Evolutionary conservation across 2,329 filamentous ascomycete genomes (phyloP), one percentile per base, ranked within the genome.

Genomic region (Diatrype stigma): DNA sequence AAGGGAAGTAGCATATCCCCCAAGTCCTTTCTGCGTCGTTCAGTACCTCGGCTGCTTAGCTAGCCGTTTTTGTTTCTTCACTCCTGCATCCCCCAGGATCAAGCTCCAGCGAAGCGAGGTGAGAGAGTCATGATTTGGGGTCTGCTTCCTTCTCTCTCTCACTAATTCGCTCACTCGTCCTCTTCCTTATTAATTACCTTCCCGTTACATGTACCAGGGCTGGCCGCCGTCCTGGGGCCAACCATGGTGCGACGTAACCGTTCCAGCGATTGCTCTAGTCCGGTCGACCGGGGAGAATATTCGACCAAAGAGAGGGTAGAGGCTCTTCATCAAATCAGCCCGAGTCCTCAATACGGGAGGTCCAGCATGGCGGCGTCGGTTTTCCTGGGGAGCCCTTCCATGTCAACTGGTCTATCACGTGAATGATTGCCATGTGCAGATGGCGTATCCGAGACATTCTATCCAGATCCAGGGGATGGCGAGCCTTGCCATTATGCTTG

Each of bases 1-100:
- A 52, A 57, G 50, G 50, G 48, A 57, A 49, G 53, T 48, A 49
- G 51, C 48, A 40, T 51, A 35, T 49, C 22, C n/a, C 26, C 6
- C 4, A 28, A 26, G 40, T 16, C 12, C 6, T 23, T 12, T 23
- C 23, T 40, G 28, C 21, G n/a, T 17, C 34, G 5, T n/a, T n/a
- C n/a, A 40, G 19, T 7, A 26, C 14, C 40, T 26, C 40, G 22
- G 40, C n/a, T n/a, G 16, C 21, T 23, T 26, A 7, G 22, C 11
- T 26, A 10, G 16, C 22, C 40, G 40, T n/a, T 16, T 44, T 21
- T 44, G 40, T n/a, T 16, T 44, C 40, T 44, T 44, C 40, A 26
- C 4, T 44, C 8, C 22, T 44, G 21, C 40, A n/a, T 44, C 16
- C 21, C n/a, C 40, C 17, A 44, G 40, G 40, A 17, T 44, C 40